These are phyloP conservation scores for Lolium perenne DNA, from an alignment of 176 grass and related monocot species.

Conservation along the genomic window DNA sequence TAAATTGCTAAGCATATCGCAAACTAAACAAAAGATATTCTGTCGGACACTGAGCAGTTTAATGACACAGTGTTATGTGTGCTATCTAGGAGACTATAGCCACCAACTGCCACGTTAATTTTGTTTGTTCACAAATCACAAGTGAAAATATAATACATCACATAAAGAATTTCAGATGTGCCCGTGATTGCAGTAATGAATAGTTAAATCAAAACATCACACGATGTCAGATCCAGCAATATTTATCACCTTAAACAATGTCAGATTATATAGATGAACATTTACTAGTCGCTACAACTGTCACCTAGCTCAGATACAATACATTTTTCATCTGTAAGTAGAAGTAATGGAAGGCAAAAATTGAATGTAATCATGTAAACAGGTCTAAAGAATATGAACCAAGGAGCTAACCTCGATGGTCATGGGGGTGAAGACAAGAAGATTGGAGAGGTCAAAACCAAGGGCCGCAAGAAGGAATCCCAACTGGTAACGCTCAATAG, in stretches of 20 bases:
- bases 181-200: background rate
- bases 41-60: background rate
- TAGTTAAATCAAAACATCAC: background rate
- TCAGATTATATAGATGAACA: background rate
- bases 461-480: slow-evolving; percentile 71
- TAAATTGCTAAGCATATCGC: background rate
- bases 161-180: background rate
- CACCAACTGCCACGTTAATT: background rate
- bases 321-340: background rate
- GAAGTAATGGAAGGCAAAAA: background rate
- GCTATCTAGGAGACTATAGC: background rate
- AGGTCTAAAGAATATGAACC: background rate
- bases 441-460: slow-evolving; percentile 81
- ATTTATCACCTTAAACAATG: background rate
- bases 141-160: background rate
- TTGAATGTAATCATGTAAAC: background rate
- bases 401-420: slow-evolving; percentile 62
- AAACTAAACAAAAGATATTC: background rate
- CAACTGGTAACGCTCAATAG: slow-evolving; percentile 67
- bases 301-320: slow-evolving; percentile 3
- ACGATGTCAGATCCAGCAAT: background rate
- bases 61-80: background rate
- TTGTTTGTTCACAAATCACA: slow-evolving; percentile 17
- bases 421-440: slow-evolving; percentile 87
- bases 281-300: background rate